Base-by-base conservation (phyloP, 2,329 filamentous ascomycete genomes). In the Aspergillus felis region DNA sequence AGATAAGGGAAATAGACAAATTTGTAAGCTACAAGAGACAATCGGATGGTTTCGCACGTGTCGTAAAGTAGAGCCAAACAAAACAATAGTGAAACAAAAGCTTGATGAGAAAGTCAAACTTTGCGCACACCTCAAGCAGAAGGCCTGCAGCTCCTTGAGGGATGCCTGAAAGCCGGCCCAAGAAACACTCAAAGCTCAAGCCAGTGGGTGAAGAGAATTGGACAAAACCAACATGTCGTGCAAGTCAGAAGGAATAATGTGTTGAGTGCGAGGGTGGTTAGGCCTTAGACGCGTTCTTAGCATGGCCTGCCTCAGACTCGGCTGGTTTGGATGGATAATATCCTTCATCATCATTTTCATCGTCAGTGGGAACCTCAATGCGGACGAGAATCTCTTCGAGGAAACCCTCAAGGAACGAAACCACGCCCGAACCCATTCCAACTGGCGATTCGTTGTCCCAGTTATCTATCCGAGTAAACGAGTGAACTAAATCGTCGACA, bases 381-480 rank as follows among this genome's bases (percentile, higher is more conserved):
- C 94, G 80, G 38, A 97, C 92, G 24, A 99, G 78, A 25, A 99
- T 88, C 79, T 99, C 94, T 73, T 99, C 94, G 35, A 99, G 78
- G 61, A 97, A 84, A 0, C 92, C 93, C 73, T 99, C 94, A 7
- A 97, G 76, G 65, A 97, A 95, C 1, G 90, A 91, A 48, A 87
- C 87, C 1, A 96, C 92, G 27, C 93, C 92, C 48, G 91, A 87
- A 0, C 92, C 93, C 93, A 97, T 97, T 1, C 92, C 91, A 10
- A 97, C 91, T 5, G 92, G 91, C 65, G 91, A 89, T 47, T 87
- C 84, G 71, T 88, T 89, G 74, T 99, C 94, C 75, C 87, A 90
- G 61, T 89, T 84, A 73, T 99, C 93, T 68, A 99, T 91, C 72
- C 96, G 92, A 69, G 88, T 88, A 74, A 96, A 96, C 25, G 93